Evolutionary conservation across 139 green algal genomes (phyloP).

Genomic region (Parachlorella kessleri): DNA sequence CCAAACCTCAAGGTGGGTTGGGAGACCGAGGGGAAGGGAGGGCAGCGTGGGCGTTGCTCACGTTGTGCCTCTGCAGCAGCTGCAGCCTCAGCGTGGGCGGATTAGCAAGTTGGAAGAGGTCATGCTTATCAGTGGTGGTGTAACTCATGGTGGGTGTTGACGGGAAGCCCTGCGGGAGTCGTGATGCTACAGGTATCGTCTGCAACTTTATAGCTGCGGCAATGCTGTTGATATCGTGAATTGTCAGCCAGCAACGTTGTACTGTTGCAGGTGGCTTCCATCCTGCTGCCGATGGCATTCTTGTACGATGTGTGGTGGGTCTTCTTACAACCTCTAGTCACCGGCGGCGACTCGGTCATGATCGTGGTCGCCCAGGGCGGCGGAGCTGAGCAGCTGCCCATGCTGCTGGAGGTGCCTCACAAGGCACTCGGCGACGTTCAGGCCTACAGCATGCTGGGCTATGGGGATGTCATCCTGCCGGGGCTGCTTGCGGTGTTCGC

Average conservation of each 20-base stretch:
- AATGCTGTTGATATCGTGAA: no score
- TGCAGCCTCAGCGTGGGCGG: no score
- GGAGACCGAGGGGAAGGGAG: no score
- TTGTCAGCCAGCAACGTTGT: no score
- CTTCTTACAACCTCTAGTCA: slow-evolving; percentile 89
- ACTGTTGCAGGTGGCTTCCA: slow-evolving; percentile 68
- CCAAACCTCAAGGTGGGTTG: slow-evolving; percentile 7
- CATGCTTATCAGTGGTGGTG: no score
- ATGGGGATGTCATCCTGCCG: slow-evolving; percentile 79
- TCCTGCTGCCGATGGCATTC: slow-evolving; percentile 80
- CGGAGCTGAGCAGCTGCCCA: slow-evolving; percentile 66
- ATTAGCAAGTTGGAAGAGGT: no score
- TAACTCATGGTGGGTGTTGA: no score
- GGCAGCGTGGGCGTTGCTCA: no score
- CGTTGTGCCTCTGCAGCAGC: no score
- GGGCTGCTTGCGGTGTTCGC: slow-evolving; percentile 76
- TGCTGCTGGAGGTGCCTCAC: slow-evolving; percentile 84
- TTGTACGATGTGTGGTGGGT: slow-evolving; percentile 95
- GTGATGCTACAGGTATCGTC: no score
- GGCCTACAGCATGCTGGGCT: slow-evolving; percentile 44
- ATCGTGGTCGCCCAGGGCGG: slow-evolving; percentile 65
- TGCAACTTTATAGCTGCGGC: no score
- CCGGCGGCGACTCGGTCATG: slow-evolving; percentile 87
- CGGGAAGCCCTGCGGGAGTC: no score
- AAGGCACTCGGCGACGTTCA: slow-evolving; percentile 10